Conservation (phyloP, 805 yeast genomes). For the Zygotorulaspora chibaensis region DNA sequence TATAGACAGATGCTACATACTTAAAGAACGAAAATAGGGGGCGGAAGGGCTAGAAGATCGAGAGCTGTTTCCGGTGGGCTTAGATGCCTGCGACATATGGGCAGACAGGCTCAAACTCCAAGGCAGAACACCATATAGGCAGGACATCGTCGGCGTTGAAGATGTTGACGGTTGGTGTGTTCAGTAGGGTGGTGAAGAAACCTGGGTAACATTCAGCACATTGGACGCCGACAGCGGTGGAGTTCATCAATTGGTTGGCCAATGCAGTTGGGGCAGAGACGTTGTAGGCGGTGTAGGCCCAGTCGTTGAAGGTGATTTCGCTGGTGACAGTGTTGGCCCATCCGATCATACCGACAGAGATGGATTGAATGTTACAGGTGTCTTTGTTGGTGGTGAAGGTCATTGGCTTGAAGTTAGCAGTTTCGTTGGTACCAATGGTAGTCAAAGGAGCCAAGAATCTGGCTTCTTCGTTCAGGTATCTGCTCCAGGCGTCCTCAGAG, state of each 20-base stretch:
- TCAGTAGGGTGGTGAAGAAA: conserved; percentile 9
- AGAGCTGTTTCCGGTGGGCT: too few species aligned
- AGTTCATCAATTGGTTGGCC: conserved; percentile 13
- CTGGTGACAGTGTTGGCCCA: conserved; percentile 13
- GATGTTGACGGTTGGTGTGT: conserved; percentile 16
- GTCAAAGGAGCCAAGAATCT: conserved; percentile 14
- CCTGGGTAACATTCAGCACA: conserved; percentile 16
- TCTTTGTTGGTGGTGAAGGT: conserved; percentile 13
- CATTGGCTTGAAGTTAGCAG: conserved; percentile 14
- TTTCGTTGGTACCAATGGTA: conserved; percentile 15
- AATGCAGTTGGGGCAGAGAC: conserved; percentile 9
- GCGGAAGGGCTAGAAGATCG: too few species aligned
- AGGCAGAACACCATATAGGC: conserved; percentile 14
- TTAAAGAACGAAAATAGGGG: too few species aligned
- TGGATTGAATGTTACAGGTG: conserved; percentile 16
- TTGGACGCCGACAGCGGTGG: conserved; percentile 16
- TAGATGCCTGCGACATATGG: not conserved
- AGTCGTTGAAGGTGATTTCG: conserved; percentile 14
- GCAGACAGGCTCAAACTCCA: conserved; percentile 13
- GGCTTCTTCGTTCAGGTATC: conserved; percentile 11
- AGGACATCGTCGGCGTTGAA: conserved; percentile 12
- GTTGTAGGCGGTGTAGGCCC: conserved; percentile 12
- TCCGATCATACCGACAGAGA: conserved; percentile 12
- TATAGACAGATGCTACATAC: too few species aligned
- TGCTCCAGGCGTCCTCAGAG: conserved; percentile 15